Evolutionary conservation across 768 basidiomycete genomes (phyloP).

Genomic region (Naganishia antarctica): DNA sequence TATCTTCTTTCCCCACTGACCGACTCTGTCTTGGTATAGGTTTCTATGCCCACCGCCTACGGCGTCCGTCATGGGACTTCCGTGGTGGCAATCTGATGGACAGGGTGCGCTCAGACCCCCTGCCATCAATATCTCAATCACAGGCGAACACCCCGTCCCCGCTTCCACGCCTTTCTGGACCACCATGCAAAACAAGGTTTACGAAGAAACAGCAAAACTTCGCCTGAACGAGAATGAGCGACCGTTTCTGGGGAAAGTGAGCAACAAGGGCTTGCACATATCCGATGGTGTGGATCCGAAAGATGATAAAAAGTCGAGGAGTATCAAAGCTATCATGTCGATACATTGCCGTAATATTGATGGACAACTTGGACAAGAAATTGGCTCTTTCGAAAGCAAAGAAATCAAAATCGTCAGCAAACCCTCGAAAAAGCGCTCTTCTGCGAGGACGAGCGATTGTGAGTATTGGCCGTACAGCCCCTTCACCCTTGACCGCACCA

Average conservation of each 20-base stretch:
- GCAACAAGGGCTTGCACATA: conserved; percentile 91
- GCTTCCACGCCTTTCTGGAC: conserved; percentile 87
- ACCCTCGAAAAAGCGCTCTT: conserved; percentile 93
- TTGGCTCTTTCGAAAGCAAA: conserved; percentile 83
- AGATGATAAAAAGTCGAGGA: conserved; percentile 70
- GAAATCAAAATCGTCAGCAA: conserved; percentile 99
- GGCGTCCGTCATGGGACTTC: conserved; percentile 86
- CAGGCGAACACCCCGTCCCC: conserved; percentile 78
- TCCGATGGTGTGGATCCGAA: conserved; percentile 71
- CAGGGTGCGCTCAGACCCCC: conserved; percentile 58
- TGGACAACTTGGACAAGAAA: conserved; percentile 33
- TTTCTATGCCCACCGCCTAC: conserved; percentile 92
- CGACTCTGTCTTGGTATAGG: conserved; percentile 48
- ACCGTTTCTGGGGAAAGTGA: conserved; percentile 88
- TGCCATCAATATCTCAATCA: conserved; percentile 80
- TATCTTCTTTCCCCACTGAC: background rate
- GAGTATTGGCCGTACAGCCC: conserved; percentile 51
- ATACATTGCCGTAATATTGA: conserved; percentile 6
- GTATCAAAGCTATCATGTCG: conserved; percentile 83
- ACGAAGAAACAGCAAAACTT: conserved; percentile 55
- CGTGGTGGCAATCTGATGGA: conserved; percentile 84
- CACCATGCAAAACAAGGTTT: conserved; percentile 71
- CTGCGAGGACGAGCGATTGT: conserved; percentile 88
- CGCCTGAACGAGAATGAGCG: conserved; percentile 49
- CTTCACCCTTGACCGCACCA: too few relatives aligned